A percentile compares a stretch with the other conserved stretches of the same genome.
Conservation (phyloP, 768 basidiomycete species). For the Calvatia gigantea region DNA sequence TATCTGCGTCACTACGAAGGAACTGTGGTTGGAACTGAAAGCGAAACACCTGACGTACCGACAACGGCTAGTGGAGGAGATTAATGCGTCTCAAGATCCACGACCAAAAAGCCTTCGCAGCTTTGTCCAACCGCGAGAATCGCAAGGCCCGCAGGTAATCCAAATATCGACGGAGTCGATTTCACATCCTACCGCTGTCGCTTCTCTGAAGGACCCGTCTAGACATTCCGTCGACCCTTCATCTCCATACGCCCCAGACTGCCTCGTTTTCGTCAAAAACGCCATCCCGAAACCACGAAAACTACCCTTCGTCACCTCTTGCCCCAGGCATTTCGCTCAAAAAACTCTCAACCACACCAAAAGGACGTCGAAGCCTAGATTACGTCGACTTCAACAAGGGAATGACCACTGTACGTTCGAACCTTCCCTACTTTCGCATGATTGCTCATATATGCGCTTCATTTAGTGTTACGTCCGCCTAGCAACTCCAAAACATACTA, state of each 20-base stretch:
- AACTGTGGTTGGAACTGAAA: conserved; percentile 60
- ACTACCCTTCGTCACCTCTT: conserved; percentile 69
- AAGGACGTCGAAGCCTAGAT: conserved; percentile 43
- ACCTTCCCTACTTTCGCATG: not conserved
- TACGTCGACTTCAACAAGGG: conserved; percentile 82
- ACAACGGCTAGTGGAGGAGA: conserved; percentile 46
- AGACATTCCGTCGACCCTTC: conserved; percentile 14
- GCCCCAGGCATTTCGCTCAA: conserved; percentile 31
- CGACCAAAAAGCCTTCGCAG: too few species aligned
- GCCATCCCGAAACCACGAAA: conserved; percentile 73
- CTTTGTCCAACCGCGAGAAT: not conserved
- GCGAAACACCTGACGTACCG: conserved; percentile 69
- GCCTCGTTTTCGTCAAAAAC: conserved; percentile 69
- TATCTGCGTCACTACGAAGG: conserved; percentile 55
- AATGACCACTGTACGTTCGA: conserved; percentile 58
- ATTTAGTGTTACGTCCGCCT: conserved; percentile 72
- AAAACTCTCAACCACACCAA: not conserved
- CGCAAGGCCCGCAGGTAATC: too few species aligned
- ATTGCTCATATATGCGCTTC: not conserved
- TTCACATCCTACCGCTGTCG: not conserved
- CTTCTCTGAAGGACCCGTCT: not conserved
- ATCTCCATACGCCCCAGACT: conserved; percentile 56
- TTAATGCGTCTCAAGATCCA: conserved; percentile 31
- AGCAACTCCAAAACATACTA: conserved; percentile 45
- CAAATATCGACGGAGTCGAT: not conserved